Evolutionary conservation across 116 monocot species (phyloP).

Genomic region (Dioscorea cayenensis): DNA sequence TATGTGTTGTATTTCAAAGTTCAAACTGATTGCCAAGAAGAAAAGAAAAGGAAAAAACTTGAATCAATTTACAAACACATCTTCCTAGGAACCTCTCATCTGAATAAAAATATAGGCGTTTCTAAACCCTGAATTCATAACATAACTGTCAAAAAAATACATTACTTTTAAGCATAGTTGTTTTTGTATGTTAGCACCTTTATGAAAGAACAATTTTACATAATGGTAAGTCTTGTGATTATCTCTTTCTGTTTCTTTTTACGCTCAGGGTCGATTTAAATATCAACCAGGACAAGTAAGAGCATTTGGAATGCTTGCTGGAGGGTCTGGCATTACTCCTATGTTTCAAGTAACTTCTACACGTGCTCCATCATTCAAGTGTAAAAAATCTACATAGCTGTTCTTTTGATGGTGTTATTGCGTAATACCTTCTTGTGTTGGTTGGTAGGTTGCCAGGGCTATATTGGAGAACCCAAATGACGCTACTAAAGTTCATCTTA

Average conservation of each 20-base stretch:
- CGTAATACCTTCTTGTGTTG: neutral
- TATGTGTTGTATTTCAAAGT: too few relatives aligned
- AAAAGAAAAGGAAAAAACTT: too few relatives aligned
- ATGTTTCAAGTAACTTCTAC: constrained; percentile 84
- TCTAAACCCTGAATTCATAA: too few relatives aligned
- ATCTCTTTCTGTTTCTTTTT: constrained; percentile 1
- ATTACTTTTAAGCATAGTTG: too few relatives aligned
- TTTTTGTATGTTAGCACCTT: too few relatives aligned
- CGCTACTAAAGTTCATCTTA: constrained; percentile 75
- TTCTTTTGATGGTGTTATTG: neutral
- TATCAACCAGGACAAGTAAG: constrained; percentile 87
- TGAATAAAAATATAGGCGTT: too few relatives aligned
- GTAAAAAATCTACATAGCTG: neutral
- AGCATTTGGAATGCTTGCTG: constrained; percentile 99
- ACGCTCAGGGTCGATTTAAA: constrained; percentile 84
- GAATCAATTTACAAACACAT: too few relatives aligned
- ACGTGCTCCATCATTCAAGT: neutral
- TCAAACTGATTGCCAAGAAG: too few relatives aligned
- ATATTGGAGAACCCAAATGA: constrained; percentile 92
- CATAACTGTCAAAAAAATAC: too few relatives aligned
- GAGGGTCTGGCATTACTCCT: constrained; percentile 98
- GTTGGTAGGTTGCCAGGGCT: constrained; percentile 71
- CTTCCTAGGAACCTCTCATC: too few relatives aligned
- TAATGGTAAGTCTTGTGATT: too few relatives aligned
- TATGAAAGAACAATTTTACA: too few relatives aligned